phyloP scores from a whole-genome alignment of 148 eudicot species.

The Dianthus caryophyllus region DNA sequence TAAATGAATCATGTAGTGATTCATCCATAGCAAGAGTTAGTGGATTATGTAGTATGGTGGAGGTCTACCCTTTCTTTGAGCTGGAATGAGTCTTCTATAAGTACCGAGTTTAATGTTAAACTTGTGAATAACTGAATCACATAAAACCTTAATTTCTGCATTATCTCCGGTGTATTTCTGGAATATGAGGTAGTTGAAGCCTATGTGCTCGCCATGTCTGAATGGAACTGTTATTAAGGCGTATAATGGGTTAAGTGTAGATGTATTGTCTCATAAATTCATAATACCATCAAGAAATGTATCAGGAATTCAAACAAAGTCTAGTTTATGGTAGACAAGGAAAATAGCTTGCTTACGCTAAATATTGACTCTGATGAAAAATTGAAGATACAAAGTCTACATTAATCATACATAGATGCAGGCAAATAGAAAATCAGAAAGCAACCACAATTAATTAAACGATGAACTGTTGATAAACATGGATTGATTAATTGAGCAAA shows the following conservation, averaged over 20 bases:
- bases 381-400: background rate
- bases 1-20: too few relatives aligned
- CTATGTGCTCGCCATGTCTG: slow-evolving; percentile 95
- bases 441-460: too few relatives aligned
- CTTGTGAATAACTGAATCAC: slow-evolving; percentile 44
- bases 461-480: too few relatives aligned
- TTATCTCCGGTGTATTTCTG: slow-evolving; percentile 84
- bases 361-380: background rate
- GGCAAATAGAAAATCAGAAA: too few relatives aligned
- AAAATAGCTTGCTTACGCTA: background rate
- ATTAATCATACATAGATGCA: too few relatives aligned
- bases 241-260: background rate
- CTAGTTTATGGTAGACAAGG: background rate
- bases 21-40: too few relatives aligned
- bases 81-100: slow-evolving; percentile 67
- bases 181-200: slow-evolving; percentile 84
- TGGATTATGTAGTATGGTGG: slow-evolving; percentile 89
- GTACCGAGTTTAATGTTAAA: slow-evolving; percentile 56
- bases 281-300: background rate
- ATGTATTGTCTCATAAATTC: background rate
- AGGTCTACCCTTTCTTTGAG: slow-evolving; percentile 78
- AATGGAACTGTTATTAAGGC: slow-evolving; percentile 58
- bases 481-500: too few relatives aligned
- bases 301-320: background rate
- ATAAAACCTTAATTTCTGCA: slow-evolving; percentile 68